A percentile compares a stretch with the other conserved stretches of the same genome.
These are phyloP conservation scores for Gaeumannomyces sp. DNA, from an alignment of 2,329 filamentous ascomycete species.

Conservation along the genomic window DNA sequence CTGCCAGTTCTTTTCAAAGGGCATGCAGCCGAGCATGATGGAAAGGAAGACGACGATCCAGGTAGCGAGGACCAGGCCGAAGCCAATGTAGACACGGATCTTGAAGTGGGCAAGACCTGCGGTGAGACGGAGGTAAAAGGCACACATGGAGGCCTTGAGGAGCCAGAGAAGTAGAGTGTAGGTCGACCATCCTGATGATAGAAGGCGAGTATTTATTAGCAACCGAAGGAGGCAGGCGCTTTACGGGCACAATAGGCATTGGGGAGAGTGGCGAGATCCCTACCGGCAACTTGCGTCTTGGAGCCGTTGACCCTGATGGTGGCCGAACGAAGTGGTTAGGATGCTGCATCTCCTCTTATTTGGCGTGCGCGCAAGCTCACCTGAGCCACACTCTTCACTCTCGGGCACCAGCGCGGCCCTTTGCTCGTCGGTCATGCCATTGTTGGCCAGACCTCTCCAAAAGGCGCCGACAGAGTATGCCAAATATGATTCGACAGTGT, in stretches of 20 bases:
- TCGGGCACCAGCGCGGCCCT: conserved; percentile 20
- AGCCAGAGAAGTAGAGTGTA: conserved; percentile 23
- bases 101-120: conserved; percentile 22
- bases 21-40: conserved; percentile 29
- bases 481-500: conserved; percentile 22
- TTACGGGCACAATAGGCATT: not conserved
- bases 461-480: conserved; percentile 24
- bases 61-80: conserved; percentile 25
- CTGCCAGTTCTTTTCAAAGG: conserved; percentile 33
- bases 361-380: conserved; percentile 12
- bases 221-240: not conserved
- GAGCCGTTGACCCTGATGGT: conserved; percentile 26
- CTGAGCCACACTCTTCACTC: conserved; percentile 23
- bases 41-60: conserved; percentile 28
- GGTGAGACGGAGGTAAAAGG: conserved; percentile 26
- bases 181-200: conserved; percentile 17
- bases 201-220: not conserved
- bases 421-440: conserved; percentile 26
- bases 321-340: not conserved
- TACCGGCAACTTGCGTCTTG: conserved; percentile 26
- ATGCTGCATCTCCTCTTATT: not conserved
- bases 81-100: conserved; percentile 26
- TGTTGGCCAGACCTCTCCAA: conserved; percentile 27
- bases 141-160: conserved; percentile 23
- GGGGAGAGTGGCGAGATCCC: not conserved